Percentiles rank a stretch among this genome's conserved stretches.
These are phyloP conservation scores for Xylaria sp. DNA, from an alignment of 2,329 filamentous ascomycete genomes.

Conservation along the genomic window DNA sequence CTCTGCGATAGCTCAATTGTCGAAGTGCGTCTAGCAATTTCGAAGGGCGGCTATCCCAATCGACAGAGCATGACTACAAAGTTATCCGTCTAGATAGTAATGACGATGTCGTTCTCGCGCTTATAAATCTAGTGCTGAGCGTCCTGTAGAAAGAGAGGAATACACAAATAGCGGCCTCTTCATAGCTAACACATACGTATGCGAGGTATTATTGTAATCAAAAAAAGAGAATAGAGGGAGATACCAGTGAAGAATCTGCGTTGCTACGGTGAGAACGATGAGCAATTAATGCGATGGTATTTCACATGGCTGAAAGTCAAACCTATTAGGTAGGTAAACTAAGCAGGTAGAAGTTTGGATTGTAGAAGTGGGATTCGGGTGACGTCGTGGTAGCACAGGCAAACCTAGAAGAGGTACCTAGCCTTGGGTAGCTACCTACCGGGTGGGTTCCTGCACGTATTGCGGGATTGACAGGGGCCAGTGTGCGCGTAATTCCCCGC, in stretches of 20 bases:
- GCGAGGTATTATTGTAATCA: not conserved
- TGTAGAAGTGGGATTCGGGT: constrained; percentile 7
- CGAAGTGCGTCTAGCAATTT: not conserved
- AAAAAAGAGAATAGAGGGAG: not conserved
- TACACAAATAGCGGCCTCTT: not conserved
- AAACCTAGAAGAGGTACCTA: not conserved
- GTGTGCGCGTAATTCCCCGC: not conserved
- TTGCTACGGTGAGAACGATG: not conserved
- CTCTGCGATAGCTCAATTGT: not conserved
- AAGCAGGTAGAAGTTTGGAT: not conserved
- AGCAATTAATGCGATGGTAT: not conserved
- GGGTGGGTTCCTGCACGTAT: not conserved
- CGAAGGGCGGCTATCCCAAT: not conserved
- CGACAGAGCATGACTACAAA: constrained; percentile 12
- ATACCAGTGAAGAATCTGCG: not conserved
- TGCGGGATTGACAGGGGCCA: constrained; percentile 9
- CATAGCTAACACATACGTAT: not conserved
- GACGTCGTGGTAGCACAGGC: constrained; percentile 26
- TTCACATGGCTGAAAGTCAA: constrained; percentile 1
- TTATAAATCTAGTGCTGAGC: constrained; percentile 1
- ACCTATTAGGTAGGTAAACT: not conserved
- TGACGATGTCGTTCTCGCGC: not conserved
- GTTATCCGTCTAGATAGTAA: not conserved
- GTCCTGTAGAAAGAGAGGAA: not conserved
- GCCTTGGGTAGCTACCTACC: not conserved